A percentile compares a stretch with the other conserved stretches of the same genome.
Conservation (phyloP, 2,329 filamentous ascomycete genomes). For the Didymella glomerata region DNA sequence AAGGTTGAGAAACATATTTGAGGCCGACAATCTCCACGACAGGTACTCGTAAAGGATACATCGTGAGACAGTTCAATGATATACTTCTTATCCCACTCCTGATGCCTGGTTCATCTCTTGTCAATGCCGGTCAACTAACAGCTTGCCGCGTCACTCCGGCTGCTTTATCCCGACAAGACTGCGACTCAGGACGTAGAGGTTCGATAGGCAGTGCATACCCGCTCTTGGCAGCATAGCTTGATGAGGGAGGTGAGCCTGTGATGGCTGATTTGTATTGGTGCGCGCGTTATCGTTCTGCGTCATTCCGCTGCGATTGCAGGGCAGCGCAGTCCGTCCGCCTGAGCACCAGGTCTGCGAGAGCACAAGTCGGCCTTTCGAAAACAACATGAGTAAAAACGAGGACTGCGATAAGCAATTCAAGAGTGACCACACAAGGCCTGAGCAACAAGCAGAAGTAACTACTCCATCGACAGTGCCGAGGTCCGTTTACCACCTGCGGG, state of each 20-base stretch:
- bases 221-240: slow-evolving; percentile 1
- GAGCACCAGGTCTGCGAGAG: not conserved
- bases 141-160: not conserved
- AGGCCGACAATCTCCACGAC: not conserved
- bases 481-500: not conserved
- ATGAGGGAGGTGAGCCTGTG: not conserved
- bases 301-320: slow-evolving; percentile 1
- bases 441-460: not conserved
- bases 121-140: not conserved
- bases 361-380: not conserved
- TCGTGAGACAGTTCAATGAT: not conserved
- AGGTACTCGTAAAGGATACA: too few species aligned
- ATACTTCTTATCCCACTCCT: not conserved
- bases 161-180: not conserved
- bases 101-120: not conserved
- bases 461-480: too few species aligned
- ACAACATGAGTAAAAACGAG: not conserved
- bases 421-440: too few species aligned
- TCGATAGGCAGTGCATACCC: not conserved
- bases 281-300: slow-evolving; percentile 23
- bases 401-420: not conserved
- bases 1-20: not conserved
- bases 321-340: not conserved
- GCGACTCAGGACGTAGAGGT: not conserved
- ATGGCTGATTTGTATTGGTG: not conserved